Percentiles rank a stretch among this genome's conserved stretches.
These are phyloP conservation scores for Chalciporus piperatus DNA, from an alignment of 768 basidiomycete species.

Conservation along the genomic window DNA sequence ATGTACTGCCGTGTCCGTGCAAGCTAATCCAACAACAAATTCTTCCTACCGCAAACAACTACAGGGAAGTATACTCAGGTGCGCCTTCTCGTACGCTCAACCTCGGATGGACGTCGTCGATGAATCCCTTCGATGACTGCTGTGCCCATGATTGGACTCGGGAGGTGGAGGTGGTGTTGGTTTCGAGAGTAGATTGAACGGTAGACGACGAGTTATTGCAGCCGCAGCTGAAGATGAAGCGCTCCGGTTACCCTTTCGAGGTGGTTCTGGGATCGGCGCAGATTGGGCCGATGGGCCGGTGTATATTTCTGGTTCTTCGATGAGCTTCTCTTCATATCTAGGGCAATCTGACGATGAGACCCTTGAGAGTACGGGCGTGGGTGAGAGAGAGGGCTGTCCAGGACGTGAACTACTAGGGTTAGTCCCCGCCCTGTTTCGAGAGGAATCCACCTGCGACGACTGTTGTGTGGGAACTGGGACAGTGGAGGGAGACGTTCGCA, in stretches of 20 bases:
- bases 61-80: slow-evolving; percentile 10
- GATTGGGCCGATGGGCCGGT: slow-evolving; percentile 69
- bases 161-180: slow-evolving; percentile 33
- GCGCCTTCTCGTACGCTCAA: slow-evolving; percentile 13
- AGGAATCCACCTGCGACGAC: slow-evolving; percentile 39
- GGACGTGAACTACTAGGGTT: slow-evolving; percentile 52
- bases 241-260: slow-evolving; percentile 40
- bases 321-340: slow-evolving; percentile 33
- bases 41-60: slow-evolving; percentile 1
- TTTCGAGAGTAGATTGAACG: slow-evolving; percentile 68
- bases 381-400: slow-evolving; percentile 39
- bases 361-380: slow-evolving; percentile 42
- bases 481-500: slow-evolving; percentile 51
- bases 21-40: slow-evolving; percentile 28
- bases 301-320: slow-evolving; percentile 49
- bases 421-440: slow-evolving; percentile 64
- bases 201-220: slow-evolving; percentile 53
- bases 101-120: slow-evolving; percentile 38
- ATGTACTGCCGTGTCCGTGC: slow-evolving; percentile 18
- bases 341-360: slow-evolving; percentile 58
- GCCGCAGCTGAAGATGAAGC: slow-evolving; percentile 47
- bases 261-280: slow-evolving; percentile 71
- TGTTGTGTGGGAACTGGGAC: slow-evolving; percentile 31
- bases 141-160: slow-evolving; percentile 19
- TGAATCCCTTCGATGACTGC: slow-evolving; percentile 42